Percentiles rank a stretch among this genome's conserved stretches.
Conservation (phyloP, 78 protist genomes). For the Pigoraptor vietnamica region DNA sequence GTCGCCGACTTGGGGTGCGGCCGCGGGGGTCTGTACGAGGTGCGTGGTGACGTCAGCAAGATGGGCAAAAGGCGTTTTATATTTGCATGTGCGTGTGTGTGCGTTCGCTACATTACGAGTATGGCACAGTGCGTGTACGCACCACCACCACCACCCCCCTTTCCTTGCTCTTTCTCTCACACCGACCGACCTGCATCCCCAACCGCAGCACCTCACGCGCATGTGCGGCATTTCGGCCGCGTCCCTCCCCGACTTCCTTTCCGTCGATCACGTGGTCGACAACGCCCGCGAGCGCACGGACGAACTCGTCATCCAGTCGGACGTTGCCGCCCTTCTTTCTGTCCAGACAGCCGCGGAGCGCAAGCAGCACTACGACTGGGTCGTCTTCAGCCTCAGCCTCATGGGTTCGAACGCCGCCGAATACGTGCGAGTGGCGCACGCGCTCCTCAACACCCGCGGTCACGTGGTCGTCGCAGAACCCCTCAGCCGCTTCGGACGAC, state of each 20-base stretch:
- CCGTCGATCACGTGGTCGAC: background rate
- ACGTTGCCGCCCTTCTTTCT: background rate
- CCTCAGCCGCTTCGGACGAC: background rate
- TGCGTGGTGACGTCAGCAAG: background rate
- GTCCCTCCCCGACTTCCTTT: background rate
- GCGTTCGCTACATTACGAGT: background rate
- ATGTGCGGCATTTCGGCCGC: background rate
- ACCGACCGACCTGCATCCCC: background rate
- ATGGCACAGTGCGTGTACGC: background rate
- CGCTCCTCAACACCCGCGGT: background rate
- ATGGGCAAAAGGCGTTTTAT: background rate
- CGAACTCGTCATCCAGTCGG: background rate
- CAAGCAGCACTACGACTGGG: background rate
- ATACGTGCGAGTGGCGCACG: background rate
- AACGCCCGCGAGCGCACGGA: background rate
- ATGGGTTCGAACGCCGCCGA: background rate
- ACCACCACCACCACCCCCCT: background rate
- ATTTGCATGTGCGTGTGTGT: background rate
- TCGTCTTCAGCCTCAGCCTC: background rate
- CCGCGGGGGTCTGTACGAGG: background rate
- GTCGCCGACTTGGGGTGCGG: background rate
- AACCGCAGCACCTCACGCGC: background rate
- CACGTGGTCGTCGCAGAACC: background rate
- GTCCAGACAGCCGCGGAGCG: background rate
- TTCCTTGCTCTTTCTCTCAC: too few relatives aligned